Base-by-base conservation (phyloP, 805 yeast genomes). In the Kodamaea neixiangensis region DNA sequence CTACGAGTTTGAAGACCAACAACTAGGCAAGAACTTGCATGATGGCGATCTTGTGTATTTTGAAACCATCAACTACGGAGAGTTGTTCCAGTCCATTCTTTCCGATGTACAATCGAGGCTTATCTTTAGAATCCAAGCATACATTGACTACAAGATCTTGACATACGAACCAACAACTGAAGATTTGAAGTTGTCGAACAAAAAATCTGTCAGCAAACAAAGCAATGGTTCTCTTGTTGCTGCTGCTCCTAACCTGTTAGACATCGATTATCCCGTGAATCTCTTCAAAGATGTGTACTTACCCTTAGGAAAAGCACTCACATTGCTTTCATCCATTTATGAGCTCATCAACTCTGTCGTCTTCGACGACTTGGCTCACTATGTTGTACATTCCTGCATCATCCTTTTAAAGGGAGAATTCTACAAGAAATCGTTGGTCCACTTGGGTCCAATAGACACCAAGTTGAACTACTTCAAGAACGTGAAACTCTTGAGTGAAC, bases 351-450 rank as follows among this genome's bases (percentile, higher is more conserved):
- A 86, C 56, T 83, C 92, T 1, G 71, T 78, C 10, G 87, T 90
- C 1, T 93, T 92, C 69, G 96, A 90, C 64, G 96, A 89, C 61
- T 69, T 92, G 56, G 96, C 97, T 0, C 96, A 90, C 64, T 82
- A 87, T 50, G 84, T 90, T 47, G 87, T 93, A 3, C 97, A 89
- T 62, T 79, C 86, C 41, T 85, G 94, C 58, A 79, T 90, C 34
- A 60, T 70, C 13, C 81, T 94, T 5, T 67, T 90, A 58, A 78
- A 79, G 49, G 66, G 67, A 13, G 86, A 87, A 10, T 68, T 69
- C 15, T 78, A 78, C 55, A 69, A 73, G 3, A 59, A 80, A 19
- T 76, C 82, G 5, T 58, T 65, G 33, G 58, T 72, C 5, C 69
- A 76, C 56, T 67, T 79, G 21, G 88, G 89, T 0, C 58, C 72